Conservation (phyloP, 148 eudicot genomes). For the Chenopodium berlandieri region DNA sequence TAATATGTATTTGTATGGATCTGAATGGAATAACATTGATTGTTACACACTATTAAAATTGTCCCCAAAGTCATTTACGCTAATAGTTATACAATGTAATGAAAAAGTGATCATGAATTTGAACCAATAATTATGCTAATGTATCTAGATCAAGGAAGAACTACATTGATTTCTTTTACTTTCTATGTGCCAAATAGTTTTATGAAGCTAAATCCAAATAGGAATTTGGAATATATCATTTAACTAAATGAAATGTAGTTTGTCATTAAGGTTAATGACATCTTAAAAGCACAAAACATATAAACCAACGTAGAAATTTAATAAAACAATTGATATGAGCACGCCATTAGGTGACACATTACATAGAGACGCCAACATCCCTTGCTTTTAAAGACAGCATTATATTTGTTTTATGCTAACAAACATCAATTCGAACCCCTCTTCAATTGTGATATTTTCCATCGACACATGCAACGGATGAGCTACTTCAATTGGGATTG, state of each 20-base stretch:
- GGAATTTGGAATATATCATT: neutral
- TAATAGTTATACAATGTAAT: no score
- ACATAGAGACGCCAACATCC: slow-evolving; percentile 16
- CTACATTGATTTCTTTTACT: no score
- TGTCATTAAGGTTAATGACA: neutral
- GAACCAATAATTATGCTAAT: no score
- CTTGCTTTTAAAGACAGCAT: slow-evolving; percentile 8
- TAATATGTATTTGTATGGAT: no score
- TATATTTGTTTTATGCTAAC: slow-evolving; percentile 1
- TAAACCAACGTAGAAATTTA: neutral
- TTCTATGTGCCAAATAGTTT: no score
- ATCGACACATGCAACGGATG: neutral
- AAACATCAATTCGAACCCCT: neutral
- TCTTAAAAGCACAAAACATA: neutral
- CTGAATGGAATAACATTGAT: no score
- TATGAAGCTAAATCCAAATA: no score
- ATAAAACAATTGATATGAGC: neutral
- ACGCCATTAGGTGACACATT: slow-evolving; percentile 22
- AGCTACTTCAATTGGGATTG: neutral
- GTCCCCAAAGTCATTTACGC: no score
- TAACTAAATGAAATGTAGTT: neutral
- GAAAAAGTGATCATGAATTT: no score
- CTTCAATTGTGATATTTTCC: neutral
- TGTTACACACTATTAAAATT: no score
- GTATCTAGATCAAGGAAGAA: no score